These are phyloP conservation scores for Adiantum capillusveneris DNA, from an alignment of 75 land plant species.

Conservation along the genomic window DNA sequence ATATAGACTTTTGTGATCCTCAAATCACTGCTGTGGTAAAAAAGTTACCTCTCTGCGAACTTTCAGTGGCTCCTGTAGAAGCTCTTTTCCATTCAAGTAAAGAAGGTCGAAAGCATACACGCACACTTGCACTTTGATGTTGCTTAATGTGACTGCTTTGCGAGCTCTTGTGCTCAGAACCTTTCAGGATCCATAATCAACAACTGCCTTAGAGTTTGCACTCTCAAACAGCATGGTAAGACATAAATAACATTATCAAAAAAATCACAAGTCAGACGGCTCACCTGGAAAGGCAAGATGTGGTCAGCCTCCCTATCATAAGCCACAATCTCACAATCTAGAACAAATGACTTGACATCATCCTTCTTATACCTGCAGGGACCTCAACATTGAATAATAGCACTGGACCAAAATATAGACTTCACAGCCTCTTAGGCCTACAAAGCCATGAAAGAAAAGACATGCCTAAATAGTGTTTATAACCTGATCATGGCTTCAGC, in stretches of 20 bases:
- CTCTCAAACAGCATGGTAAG: too few species aligned
- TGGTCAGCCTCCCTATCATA: slow-evolving; percentile 68
- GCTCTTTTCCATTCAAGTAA: slow-evolving; percentile 66
- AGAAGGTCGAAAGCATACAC: slow-evolving; percentile 89
- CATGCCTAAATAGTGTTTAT: too few species aligned
- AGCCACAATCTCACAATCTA: slow-evolving; percentile 96
- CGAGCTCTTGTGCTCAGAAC: slow-evolving; percentile 79
- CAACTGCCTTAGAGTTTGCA: background rate
- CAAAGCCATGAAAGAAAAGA: background rate
- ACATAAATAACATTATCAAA: background rate
- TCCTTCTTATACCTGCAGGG: slow-evolving; percentile 75
- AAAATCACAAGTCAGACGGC: background rate
- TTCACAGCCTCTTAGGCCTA: background rate
- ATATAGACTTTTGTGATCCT: too few species aligned
- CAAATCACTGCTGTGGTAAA: too few species aligned
- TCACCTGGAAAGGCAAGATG: slow-evolving; percentile 91
- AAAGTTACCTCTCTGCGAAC: slow-evolving; percentile 78
- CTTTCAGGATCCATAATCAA: slow-evolving; percentile 33
- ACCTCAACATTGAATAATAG: background rate
- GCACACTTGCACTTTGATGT: slow-evolving; percentile 89
- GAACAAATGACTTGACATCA: slow-evolving; percentile 67
- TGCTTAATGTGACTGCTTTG: slow-evolving; percentile 72
- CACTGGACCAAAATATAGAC: background rate
- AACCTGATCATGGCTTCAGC: slow-evolving; percentile 58
- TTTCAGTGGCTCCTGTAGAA: slow-evolving; percentile 75